Evolutionary conservation across 768 basidiomycete species (phyloP), one percentile per base, ranked within the genome.

Genomic region (Pulveroboletus sp.): DNA sequence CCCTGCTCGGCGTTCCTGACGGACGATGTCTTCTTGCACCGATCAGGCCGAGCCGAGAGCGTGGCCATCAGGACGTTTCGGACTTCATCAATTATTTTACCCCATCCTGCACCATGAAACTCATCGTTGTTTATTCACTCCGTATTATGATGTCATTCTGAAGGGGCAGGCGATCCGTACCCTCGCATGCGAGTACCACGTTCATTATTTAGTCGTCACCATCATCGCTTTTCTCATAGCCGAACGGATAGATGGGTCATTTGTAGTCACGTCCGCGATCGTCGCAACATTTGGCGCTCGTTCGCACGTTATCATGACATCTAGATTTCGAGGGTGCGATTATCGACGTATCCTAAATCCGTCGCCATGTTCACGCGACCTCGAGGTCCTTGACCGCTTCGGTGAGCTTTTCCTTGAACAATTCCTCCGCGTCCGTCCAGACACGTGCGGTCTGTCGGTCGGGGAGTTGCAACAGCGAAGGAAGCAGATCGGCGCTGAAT

Each of bases 401-500:
- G 2, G 67, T 73, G 29, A 81, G 63, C 78, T 79, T 86, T 66
- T 82, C 73, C 66, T 75, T 75, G 78, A 85, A 98, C 36, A 97
- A 71, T 62, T 73, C 79, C 72, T 95, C 86, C 2, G 94, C 93
- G 45, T 93, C 86, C 5, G 74, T 76, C 95, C 95, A 97, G 3
- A 94, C 91, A 14, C 83, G 78, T 26, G 85, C 83, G 1, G 65
- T 77, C 45, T 74, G 57, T 43, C 89, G 73, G 45, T 82, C 65
- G 1, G 89, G 90, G 58, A 94, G 81, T 63, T 88, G 70, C 20
- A 93, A 67, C 53, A 98, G 69, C 6, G 91, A 88, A 8, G 93
- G 92, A 29, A 95, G 73, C 22, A 98, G 76, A 68, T 94, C 92
- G 3, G 69, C 59, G 61, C 91, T 93, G 73, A 98, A 98, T 63